A percentile compares a stretch with the other conserved stretches of the same genome.
Evolutionary conservation across 1,284 basidiomycete species (phyloP).

Genomic region (Tausonia pullulans): DNA sequence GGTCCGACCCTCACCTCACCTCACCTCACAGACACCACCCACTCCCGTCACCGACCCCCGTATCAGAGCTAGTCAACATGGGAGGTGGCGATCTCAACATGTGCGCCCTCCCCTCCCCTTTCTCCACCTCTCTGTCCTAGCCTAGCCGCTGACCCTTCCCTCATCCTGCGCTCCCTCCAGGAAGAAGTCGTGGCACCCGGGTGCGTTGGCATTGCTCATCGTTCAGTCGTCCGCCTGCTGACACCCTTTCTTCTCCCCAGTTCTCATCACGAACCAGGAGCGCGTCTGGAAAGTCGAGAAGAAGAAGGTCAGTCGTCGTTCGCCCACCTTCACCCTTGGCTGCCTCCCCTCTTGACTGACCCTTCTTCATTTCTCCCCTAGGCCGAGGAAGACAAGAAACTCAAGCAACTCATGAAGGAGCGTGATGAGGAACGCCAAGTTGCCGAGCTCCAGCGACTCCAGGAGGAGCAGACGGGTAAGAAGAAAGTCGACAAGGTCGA

Average conservation of each 20-base stretch:
- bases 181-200: conserved; percentile 18
- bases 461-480: conserved; percentile 87
- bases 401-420: conserved; percentile 91
- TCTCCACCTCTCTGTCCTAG: neutral
- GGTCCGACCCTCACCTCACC: no score
- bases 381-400: conserved; percentile 96
- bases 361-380: conserved; percentile 29
- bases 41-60: no score
- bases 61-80: conserved; percentile 1
- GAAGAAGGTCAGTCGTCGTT: conserved; percentile 56
- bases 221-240: neutral
- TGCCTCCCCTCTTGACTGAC: conserved; percentile 15
- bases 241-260: neutral
- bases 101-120: neutral
- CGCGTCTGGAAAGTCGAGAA: conserved; percentile 98
- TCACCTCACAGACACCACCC: no score
- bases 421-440: conserved; percentile 94
- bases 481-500: conserved; percentile 88
- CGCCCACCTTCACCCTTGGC: neutral
- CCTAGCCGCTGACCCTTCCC: neutral
- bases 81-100: conserved; percentile 17
- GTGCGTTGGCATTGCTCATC: neutral
- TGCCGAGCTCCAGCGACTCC: conserved; percentile 86
- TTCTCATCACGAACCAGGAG: conserved; percentile 57
- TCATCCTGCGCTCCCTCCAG: neutral